Evolutionary conservation across 345 rosid genomes (phyloP), one percentile per base, ranked within the genome.

Genomic region (Trapa incisa): DNA sequence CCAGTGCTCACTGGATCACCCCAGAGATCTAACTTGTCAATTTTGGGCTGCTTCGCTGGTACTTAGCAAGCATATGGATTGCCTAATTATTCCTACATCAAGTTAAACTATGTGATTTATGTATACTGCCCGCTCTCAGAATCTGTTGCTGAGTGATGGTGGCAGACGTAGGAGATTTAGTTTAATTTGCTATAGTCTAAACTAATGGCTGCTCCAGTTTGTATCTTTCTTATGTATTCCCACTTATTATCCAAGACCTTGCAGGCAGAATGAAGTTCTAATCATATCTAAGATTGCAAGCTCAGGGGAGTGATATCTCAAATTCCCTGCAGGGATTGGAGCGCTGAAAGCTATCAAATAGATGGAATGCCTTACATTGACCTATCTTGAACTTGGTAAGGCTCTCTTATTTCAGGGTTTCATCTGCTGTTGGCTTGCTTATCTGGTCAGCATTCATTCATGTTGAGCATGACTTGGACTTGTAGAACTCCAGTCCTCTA

Each of bases 111-210:
- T 33, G 58, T 47, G 45, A 22, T 62, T 61, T 47, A 71, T 71
- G 69, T 71, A 41, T 57, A 57, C 74, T 71, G 74, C 74, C 74
- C 69, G 69, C 74, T 32, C 68, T 71, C 63, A 13, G 52, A 63
- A 14, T 41, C 37, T 13, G 17, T 56, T 50, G 0, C n/a, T 17
- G 68, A 65, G 74, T 71, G 74, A 71, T 54, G 69, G 74, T 54
- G 74, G 74, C 74, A 65, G 74, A 61, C 38, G 12, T 58, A 29
- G 63, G 63, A 58, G 37, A 58, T 13, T 58, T 58, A 33, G 62
- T 57, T 58, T 58, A 58, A 58, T 58, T 58, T 58, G 38, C 5
- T 1, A 58, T 33, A 8, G 35, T 58, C 37, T 33, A 32, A 58
- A 8, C 63, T 58, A 29, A 11, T 33, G 35, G 63, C 37, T 1